phyloP scores from a whole-genome alignment of 345 rosid species.

The Reutealis trisperma region DNA sequence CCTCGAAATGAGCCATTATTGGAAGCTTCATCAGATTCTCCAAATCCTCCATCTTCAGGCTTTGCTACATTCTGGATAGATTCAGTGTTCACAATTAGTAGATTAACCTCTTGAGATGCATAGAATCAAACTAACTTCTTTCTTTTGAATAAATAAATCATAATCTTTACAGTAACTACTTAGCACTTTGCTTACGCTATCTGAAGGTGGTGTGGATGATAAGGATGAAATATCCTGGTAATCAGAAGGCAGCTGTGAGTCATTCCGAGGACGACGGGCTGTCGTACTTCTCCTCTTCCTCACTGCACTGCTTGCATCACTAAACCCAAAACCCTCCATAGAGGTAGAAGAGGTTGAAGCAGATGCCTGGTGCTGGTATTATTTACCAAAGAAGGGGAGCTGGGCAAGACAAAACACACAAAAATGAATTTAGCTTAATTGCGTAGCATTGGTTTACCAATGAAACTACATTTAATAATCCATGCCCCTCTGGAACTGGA shows the following conservation, averaged over 20 bases:
- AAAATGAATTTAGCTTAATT: background rate
- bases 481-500: background rate
- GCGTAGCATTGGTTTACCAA: background rate
- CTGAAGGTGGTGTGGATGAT: conserved; percentile 68
- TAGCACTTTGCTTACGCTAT: conserved; percentile 44
- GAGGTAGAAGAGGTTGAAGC: background rate
- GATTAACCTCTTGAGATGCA: conserved; percentile 24
- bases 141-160: conserved; percentile 7
- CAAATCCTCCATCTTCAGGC: conserved; percentile 52
- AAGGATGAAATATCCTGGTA: conserved; percentile 58
- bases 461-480: background rate
- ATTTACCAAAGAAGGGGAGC: background rate
- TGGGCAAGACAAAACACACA: background rate
- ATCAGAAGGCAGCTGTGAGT: conserved; percentile 47
- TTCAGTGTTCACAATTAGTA: conserved; percentile 20
- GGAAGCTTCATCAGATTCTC: conserved; percentile 74
- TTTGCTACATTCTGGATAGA: conserved; percentile 46
- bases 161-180: conserved; percentile 7
- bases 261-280: conserved; percentile 68
- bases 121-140: conserved; percentile 15
- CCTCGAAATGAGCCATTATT: conserved; percentile 56
- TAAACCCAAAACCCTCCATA: conserved; percentile 67
- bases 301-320: conserved; percentile 53
- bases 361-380: conserved; percentile 5
- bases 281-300: conserved; percentile 69